Conservation (phyloP, 495 filamentous ascomycete species). For the Penicillium longicatenatum region DNA sequence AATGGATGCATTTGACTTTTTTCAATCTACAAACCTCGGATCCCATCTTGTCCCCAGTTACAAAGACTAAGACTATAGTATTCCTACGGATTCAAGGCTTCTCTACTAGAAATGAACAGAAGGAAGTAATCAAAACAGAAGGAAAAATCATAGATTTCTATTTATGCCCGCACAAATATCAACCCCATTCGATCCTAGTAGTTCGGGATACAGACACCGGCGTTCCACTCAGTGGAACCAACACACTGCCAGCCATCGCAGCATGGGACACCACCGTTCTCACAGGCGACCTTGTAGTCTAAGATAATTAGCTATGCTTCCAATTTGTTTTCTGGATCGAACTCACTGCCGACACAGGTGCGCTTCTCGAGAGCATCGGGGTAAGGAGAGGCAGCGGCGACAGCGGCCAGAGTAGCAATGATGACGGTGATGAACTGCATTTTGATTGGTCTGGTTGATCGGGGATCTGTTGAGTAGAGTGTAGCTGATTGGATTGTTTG, state of each 20-base stretch:
- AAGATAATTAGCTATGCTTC: neutral
- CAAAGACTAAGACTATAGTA: no score
- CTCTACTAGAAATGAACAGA: neutral
- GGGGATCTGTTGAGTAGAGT: neutral
- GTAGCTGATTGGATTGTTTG: neutral
- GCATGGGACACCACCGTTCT: neutral
- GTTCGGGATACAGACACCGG: neutral
- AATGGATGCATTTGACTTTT: conserved; percentile 19
- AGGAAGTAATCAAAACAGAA: neutral
- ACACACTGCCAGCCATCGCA: neutral
- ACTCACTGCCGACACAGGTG: neutral
- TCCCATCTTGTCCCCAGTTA: no score
- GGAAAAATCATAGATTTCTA: conserved; percentile 7
- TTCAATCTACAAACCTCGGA: neutral
- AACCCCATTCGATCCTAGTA: neutral
- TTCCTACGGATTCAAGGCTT: neutral
- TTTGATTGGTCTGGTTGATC: neutral
- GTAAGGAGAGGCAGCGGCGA: neutral
- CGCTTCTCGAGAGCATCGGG: neutral
- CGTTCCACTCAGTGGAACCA: neutral
- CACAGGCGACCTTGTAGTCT: neutral
- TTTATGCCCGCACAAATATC: neutral
- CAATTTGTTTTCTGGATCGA: neutral
- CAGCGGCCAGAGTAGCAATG: neutral
- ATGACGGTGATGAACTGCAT: neutral